Base-by-base conservation (phyloP, 495 filamentous ascomycete genomes). In the Trichoderma orchidacearum region DNA sequence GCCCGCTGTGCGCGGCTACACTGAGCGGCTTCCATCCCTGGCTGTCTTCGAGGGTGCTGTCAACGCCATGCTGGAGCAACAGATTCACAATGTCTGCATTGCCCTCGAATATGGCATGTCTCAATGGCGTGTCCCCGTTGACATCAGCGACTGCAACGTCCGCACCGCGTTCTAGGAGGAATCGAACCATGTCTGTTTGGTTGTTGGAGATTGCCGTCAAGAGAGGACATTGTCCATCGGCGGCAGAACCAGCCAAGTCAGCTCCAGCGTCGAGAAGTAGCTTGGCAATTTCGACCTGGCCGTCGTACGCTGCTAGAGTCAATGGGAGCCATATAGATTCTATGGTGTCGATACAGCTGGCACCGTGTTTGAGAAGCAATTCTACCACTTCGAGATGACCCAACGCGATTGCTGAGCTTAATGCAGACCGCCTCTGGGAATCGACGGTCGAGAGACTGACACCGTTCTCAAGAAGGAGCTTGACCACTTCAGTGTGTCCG, bases 231-330 rank as follows among this genome's bases (percentile, higher is more conserved):
- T 8, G 13, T 7, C n/a, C n/a, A 41, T 3, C 5, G 17, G 36
- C 13, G 8, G n/a, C 55, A 12, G 30, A 29, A 8, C 29, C 29
- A 12, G 51, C 53, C 21, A 64, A 28, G 23, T 64, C 59, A 4
- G 61, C 61, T 27, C 63, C 63, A n/a, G 34, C 45, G 11, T 58
- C 54, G 29, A 66, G 45, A 13, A 66, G 60, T 4, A 48, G n/a
- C 27, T 57, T 54, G 17, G 59, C 57, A 13, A 67, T 59, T 18
- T 57, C 28, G 15, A 59, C 48, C 27, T 67, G 52, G 35, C 55
- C 57, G 18, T 48, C 36, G 25, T 38, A 52, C 6, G 62, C 18
- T 4, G 23, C 48, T 3, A 41, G 53, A 7, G 65, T 62, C 28
- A 50, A 52, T 25, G 56, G 45, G n/a, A 60, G 4, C 3, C 50